phyloP scores from a whole-genome alignment of 306 rosid genomes.

The Cucumis cinereus region DNA sequence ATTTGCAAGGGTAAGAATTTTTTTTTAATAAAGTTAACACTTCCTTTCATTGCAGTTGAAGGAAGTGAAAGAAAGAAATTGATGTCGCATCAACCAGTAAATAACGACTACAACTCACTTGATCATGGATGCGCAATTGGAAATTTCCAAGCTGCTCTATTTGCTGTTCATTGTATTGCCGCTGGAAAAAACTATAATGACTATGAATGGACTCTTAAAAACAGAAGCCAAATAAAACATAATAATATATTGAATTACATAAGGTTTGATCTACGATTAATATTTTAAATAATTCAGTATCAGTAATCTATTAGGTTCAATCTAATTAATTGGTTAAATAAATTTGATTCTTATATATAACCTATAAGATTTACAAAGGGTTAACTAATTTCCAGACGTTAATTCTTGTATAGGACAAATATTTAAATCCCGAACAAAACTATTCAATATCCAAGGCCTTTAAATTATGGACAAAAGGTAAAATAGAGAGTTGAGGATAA shows the following conservation, averaged over 20 bases:
- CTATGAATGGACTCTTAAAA: not conserved
- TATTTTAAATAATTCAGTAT: not conserved
- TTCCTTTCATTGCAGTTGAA: not conserved
- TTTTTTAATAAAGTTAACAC: not conserved
- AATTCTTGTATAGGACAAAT: not conserved
- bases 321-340: not conserved
- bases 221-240: not conserved
- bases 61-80: not conserved
- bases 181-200: conserved; percentile 27
- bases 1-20: conserved; percentile 32
- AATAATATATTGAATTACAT: not conserved
- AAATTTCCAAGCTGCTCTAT: conserved; percentile 96
- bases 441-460: not conserved
- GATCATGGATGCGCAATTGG: conserved; percentile 94
- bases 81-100: not conserved
- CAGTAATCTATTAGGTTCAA: not conserved
- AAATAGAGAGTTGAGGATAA: not conserved
- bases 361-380: not conserved
- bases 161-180: conserved; percentile 95
- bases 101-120: conserved; percentile 30
- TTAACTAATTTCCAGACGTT: not conserved
- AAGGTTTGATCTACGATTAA: not conserved
- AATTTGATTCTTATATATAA: not conserved
- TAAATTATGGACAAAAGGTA: not conserved
- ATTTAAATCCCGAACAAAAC: not conserved